Evolutionary conservation across 2,329 filamentous ascomycete species (phyloP), one percentile per base, ranked within the genome.

Genomic region (Westerdykella aurantiaca): DNA sequence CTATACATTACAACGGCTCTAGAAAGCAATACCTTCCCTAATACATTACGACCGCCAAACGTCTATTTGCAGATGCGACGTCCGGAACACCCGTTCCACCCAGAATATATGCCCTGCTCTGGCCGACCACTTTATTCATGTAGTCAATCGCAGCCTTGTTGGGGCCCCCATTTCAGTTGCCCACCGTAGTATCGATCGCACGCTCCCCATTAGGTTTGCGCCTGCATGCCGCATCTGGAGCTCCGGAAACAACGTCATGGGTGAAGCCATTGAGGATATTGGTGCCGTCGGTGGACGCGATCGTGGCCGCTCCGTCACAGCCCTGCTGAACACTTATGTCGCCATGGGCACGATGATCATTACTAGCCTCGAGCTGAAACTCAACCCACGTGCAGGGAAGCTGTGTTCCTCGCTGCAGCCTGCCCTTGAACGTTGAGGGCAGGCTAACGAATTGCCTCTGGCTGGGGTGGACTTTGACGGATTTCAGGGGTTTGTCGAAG

Each of bases 331-430:
- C 44, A 7, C 51, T 58, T 41, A 70, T 63, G 43, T 71, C 67
- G 18, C 68, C 68, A 45, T 70, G 68, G 1, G 66, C 66, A 5
- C 50, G 48, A 13, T 59, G 53, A 49, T 70, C 68, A 43, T 69
- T 55, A 2, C 49, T 49, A 10, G 68, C 67, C 21, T 60, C 56
- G 42, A 70, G 52, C 45, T 71, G 67, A 50, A 70, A 69, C 47
- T 69, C 68, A 17, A 60, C 64, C 67, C 67, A 70, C 1, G 68
- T 71, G 16, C 60, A 58, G 1, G 67, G 67, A n/a, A 60, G 55
- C 23, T 58, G 50, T 33, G 53, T 62, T 5, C 67, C 68, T 31
- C 67, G 62, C 52, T 70, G 68, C 11, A 70, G 66, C n/a, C 69
- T 65, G 46, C 69, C 69, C 47, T 71, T 71, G 23, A 47, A 47